A percentile compares a stretch with the other conserved stretches of the same genome.
Evolutionary conservation across 495 filamentous ascomycete species (phyloP).

Genomic region (Annulohypoxylon maeteangense): DNA sequence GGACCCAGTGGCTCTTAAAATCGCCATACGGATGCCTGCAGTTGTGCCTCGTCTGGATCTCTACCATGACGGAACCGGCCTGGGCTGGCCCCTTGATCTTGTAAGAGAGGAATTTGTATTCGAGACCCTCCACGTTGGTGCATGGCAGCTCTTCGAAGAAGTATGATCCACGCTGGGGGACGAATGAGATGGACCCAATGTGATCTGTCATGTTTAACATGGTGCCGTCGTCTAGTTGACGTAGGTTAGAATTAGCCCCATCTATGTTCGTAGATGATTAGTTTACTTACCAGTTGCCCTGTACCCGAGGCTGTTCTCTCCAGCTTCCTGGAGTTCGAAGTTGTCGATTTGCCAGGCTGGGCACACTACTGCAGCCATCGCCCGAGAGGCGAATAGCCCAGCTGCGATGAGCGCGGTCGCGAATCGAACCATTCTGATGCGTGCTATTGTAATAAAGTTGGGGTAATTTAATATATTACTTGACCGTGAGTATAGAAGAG

Average conservation of each 20-base stretch:
- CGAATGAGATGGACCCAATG: slow-evolving; percentile 12
- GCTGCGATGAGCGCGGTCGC: background rate
- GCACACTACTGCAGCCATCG: background rate
- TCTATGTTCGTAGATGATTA: background rate
- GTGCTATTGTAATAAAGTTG: background rate
- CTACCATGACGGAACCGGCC: slow-evolving; percentile 23
- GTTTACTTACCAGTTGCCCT: slow-evolving; percentile 36
- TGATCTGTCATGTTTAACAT: slow-evolving; percentile 1
- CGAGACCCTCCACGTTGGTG: background rate
- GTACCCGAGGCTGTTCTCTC: slow-evolving; percentile 23
- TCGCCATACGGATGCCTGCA: background rate
- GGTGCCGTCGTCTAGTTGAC: slow-evolving; percentile 27
- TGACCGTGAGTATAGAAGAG: too few relatives aligned
- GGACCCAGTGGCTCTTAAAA: slow-evolving; percentile 16
- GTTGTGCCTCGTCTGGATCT: slow-evolving; percentile 29
- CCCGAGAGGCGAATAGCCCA: background rate
- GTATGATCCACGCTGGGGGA: slow-evolving; percentile 17
- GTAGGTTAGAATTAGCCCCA: background rate
- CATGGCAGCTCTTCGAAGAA: slow-evolving; percentile 36
- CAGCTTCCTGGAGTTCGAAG: slow-evolving; percentile 13
- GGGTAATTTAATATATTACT: background rate
- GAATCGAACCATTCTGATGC: background rate
- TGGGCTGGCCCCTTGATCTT: slow-evolving; percentile 15
- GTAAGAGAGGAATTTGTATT: slow-evolving; percentile 28
- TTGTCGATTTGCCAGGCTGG: slow-evolving; percentile 31